Base-by-base conservation (phyloP, 805 yeast genomes). In the Hanseniaspora thailandica region DNA sequence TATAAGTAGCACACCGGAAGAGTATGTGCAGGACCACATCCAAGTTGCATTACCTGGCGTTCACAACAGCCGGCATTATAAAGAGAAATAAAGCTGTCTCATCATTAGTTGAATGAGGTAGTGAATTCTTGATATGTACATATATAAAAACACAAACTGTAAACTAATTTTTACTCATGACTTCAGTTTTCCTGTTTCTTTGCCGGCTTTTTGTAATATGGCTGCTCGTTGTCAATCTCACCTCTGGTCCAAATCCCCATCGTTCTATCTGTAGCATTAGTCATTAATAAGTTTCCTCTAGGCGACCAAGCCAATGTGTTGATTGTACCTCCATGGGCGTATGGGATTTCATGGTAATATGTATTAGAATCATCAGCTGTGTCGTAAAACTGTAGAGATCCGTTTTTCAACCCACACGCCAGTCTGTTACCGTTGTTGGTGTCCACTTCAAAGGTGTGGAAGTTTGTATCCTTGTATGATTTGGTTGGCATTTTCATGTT, bases 231-330 rank as follows among this genome's bases (percentile, higher is more conserved):
- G 30, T 50, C 45, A 13, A 50, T 96, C 63, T 95, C 75, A 1
- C 95, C 84, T 49, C 99, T 74, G 30, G 89, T 80, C 99, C 99
- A 93, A 68, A 94, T 86, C 54, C 97, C 70, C 23, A 95, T 86
- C 5, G 94, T 80, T 63, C 93, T 78, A 66, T 93, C 99, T 55
- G 93, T 87, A 19, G 97, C 90, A 0, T 96, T 97, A 7, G 96
- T 81, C 53, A 94, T 81, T 34, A 93, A 70, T 48, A 90, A 71
- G 67, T 93, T 97, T 3, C 99, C 99, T 60, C 85, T 71, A 2
- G 97, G 97, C 67, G 89, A 97, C 64, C 88, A 93, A 56, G 89
- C 90, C 54, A 93, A 66, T 3, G 95, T 80, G 67, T 90, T 88
- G 50, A 93, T 80, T 3, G 95, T 94, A 69, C 86, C 85, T 62